These are phyloP conservation scores for Calonectria montana DNA, from an alignment of 2,329 filamentous ascomycete species.

Conservation along the genomic window DNA sequence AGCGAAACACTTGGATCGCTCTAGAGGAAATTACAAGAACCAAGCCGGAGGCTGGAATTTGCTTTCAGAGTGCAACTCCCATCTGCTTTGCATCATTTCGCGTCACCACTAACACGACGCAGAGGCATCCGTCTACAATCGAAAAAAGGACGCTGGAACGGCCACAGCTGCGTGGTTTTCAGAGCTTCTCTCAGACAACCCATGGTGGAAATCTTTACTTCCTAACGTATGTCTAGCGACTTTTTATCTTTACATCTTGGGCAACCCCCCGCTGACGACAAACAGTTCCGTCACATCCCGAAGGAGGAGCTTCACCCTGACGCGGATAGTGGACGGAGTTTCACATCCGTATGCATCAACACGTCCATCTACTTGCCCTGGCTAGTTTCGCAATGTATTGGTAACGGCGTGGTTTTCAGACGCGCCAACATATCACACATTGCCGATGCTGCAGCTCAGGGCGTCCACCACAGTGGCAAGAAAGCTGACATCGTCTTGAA, in stretches of 20 bases:
- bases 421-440: conserved; percentile 75
- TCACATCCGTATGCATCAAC: conserved; percentile 92
- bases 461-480: conserved; percentile 61
- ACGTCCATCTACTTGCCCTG: conserved; percentile 87
- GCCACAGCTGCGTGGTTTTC: conserved; percentile 24
- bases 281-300: conserved; percentile 14
- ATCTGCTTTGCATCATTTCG: neutral
- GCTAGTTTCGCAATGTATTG: conserved; percentile 82
- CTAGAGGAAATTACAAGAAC: conserved; percentile 10
- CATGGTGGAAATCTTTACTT: conserved; percentile 23
- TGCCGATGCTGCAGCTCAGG: conserved; percentile 65
- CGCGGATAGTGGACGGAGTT: conserved; percentile 48
- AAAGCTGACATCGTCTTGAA: conserved; percentile 80
- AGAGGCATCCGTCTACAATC: conserved; percentile 18
- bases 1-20: conserved; percentile 17
- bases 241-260: neutral
- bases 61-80: conserved; percentile 11
- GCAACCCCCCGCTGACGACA: neutral
- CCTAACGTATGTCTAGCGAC: conserved; percentile 7
- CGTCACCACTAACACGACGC: neutral
- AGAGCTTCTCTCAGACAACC: conserved; percentile 19
- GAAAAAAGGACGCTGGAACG: conserved; percentile 22
- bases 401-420: conserved; percentile 75
- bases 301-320: conserved; percentile 5
- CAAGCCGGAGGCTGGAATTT: conserved; percentile 15